Evolutionary conservation across 306 rosid species (phyloP).

Genomic region (Delonix regia): DNA sequence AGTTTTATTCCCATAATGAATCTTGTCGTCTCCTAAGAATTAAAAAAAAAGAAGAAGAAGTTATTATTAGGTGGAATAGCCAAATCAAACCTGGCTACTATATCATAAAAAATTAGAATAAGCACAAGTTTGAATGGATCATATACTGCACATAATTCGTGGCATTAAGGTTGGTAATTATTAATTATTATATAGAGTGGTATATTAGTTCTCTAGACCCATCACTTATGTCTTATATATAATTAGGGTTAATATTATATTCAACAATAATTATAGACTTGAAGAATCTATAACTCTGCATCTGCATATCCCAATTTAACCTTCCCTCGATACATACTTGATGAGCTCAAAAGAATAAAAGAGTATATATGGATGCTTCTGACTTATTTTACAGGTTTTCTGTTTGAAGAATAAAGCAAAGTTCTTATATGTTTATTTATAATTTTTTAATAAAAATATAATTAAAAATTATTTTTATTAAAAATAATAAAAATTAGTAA

Average conservation of each 20-base stretch:
- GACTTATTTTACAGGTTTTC: too few relatives aligned
- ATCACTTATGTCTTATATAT: neutral
- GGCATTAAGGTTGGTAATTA: neutral
- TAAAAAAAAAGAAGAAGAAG: too few relatives aligned
- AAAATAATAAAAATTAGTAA: too few relatives aligned
- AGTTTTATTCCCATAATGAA: neutral
- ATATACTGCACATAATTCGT: neutral
- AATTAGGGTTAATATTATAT: neutral
- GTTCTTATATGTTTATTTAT: too few relatives aligned
- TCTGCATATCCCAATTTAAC: neutral
- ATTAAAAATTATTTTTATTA: too few relatives aligned
- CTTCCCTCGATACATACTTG: neutral
- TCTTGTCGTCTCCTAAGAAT: neutral
- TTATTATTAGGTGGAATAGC: conserved; percentile 4
- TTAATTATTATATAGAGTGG: neutral
- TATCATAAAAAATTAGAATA: neutral
- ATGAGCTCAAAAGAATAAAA: neutral
- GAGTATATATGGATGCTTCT: neutral
- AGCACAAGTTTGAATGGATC: neutral
- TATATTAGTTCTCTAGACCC: neutral
- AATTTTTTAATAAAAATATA: too few relatives aligned
- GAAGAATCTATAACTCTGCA: neutral
- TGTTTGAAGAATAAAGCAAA: too few relatives aligned
- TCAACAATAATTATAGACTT: neutral
- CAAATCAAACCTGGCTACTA: neutral